phyloP scores from a whole-genome alignment of 2,329 filamentous ascomycete genomes.

The Diaporthe capsici region DNA sequence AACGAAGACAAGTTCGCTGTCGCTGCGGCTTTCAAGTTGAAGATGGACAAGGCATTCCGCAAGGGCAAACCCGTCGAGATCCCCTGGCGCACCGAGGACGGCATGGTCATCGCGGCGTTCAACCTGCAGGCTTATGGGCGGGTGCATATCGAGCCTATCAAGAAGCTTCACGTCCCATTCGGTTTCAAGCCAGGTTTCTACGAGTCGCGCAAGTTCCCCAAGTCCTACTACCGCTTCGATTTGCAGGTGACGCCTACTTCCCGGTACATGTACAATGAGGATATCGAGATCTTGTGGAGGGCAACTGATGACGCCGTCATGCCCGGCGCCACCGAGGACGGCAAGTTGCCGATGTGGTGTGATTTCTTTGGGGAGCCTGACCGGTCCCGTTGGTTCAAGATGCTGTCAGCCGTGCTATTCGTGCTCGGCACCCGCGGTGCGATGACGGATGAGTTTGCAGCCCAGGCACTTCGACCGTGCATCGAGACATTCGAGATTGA shows the following conservation, averaged over 20 bases:
- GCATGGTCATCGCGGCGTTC: constrained; percentile 75
- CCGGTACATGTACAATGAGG: constrained; percentile 64
- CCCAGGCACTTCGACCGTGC: constrained; percentile 68
- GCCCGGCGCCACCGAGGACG: constrained; percentile 57
- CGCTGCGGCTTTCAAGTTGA: constrained; percentile 71
- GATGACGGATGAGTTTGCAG: constrained; percentile 66
- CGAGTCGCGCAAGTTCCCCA: constrained; percentile 77
- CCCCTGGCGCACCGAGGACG: constrained; percentile 72
- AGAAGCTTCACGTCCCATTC: constrained; percentile 75
- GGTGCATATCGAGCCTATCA: constrained; percentile 65
- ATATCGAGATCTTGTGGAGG: constrained; percentile 42
- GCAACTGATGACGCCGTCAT: constrained; percentile 53
- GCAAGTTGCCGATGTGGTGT: constrained; percentile 78
- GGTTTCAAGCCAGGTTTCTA: constrained; percentile 81
- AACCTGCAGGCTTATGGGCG: constrained; percentile 74
- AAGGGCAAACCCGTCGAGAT: constrained; percentile 59
- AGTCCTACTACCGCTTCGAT: constrained; percentile 74
- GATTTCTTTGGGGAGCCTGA: constrained; percentile 76
- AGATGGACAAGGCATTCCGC: constrained; percentile 70
- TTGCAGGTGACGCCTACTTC: constrained; percentile 71
- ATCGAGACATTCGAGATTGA: constrained; percentile 75
- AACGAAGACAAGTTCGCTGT: constrained; percentile 68
- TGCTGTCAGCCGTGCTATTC: constrained; percentile 74
- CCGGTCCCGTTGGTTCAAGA: constrained; percentile 73
- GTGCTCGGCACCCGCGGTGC: constrained; percentile 74